Base-by-base conservation (phyloP, 371 early-diverging fungal genomes). In the Circinella umbellata region DNA sequence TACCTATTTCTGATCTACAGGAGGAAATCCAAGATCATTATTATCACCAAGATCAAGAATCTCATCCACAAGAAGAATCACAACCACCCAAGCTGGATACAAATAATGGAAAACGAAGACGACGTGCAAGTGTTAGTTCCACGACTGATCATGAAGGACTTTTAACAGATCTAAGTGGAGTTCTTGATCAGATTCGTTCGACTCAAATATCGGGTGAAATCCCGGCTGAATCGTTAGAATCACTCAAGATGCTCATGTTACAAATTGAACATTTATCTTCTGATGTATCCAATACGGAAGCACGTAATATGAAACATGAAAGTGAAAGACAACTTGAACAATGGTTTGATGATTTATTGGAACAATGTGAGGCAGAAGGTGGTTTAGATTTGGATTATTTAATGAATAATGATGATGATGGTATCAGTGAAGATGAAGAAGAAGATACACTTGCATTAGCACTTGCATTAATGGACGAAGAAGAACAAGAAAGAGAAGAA, bases 331-430 rank as follows among this genome's bases (percentile, higher is more conserved):
- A 75, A 49, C 63, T 82, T 14, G 83, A 80, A 69, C 57, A 74
- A 39, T 82, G 83, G 83, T 80, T 82, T 65, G 83, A 82, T 49
- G 80, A 82, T 51, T 63, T 82, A 38, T 66, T 82, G 15, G 83
- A 77, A n/a, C 80, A 70, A n/a, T 82, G 80, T 64, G 80, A 79
- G 54, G 81, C 76, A 0, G 81, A 78, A 51, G 79, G 73, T 11
- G 79, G 73, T 42, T 65, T 75, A n/a, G 67, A 72, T 60, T 55
- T 77, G 18, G 72, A 70, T 18, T 64, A 66, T n/a, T 57, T 69
- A 34, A 69, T 71, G 46, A 64, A 66, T 27, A 70, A 72, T 13
- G 39, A 61, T 20, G 59, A 54, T 8, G 66, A 42, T n/a, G 55
- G 53, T n/a, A 20, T 13, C 0, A 49, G 54, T 47, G 80, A 80